Percentiles rank a stretch among this genome's conserved stretches.
Conservation (phyloP, 2,329 filamentous ascomycete species). For the Fusarium newnesense region DNA sequence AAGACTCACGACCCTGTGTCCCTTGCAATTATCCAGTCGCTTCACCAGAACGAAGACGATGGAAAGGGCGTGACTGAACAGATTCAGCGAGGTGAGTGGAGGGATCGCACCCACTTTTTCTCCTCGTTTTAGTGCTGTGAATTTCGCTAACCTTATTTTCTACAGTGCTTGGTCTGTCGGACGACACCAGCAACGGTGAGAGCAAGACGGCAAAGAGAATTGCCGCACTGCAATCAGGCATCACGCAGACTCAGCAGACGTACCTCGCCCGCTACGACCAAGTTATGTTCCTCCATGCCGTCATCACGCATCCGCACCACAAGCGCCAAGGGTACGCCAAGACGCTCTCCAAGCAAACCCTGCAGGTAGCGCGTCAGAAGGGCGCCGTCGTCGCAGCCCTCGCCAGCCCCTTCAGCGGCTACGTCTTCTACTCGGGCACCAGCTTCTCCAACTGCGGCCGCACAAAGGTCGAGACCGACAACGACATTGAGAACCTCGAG, state of each 20-base stretch:
- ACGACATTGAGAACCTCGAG: slow-evolving; percentile 31
- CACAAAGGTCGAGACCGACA: slow-evolving; percentile 29
- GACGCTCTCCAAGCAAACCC: slow-evolving; percentile 28
- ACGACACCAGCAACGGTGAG: slow-evolving; percentile 1
- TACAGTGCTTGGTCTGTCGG: slow-evolving; percentile 12
- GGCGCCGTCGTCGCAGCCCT: slow-evolving; percentile 19
- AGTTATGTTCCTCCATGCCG: slow-evolving; percentile 37
- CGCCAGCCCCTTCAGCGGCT: slow-evolving; percentile 35
- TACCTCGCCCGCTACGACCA: slow-evolving; percentile 27
- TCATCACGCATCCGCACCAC: slow-evolving; percentile 38
- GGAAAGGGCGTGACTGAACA: slow-evolving; percentile 22
- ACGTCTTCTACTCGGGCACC: slow-evolving; percentile 36
- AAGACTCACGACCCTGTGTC: slow-evolving; percentile 31
- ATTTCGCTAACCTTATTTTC: neutral
- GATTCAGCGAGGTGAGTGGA: slow-evolving; percentile 20
- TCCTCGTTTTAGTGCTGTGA: neutral
- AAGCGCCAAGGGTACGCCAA: slow-evolving; percentile 36
- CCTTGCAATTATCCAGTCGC: slow-evolving; percentile 20
- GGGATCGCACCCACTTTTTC: neutral
- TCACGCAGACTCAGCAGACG: slow-evolving; percentile 31
- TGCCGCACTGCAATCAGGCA: slow-evolving; percentile 26
- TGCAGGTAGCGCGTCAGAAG: slow-evolving; percentile 32
- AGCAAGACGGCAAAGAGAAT: slow-evolving; percentile 30
- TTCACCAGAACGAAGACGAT: slow-evolving; percentile 20
- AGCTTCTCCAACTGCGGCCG: slow-evolving; percentile 36